Conservation (phyloP, 2,329 filamentous ascomycete genomes). For the Colletotrichum melonis region DNA sequence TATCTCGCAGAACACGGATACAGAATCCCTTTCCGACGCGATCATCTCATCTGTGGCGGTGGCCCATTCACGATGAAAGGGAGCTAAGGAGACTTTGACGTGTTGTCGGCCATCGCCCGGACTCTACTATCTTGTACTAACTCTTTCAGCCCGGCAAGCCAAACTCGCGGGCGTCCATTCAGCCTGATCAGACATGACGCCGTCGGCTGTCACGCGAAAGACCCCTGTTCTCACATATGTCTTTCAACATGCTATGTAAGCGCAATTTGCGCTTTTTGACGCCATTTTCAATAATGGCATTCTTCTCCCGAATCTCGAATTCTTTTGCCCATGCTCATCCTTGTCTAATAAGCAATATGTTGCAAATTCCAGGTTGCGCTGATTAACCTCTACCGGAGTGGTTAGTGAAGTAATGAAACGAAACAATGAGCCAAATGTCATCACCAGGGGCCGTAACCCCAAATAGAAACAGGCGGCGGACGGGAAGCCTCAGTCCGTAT, state of each 20-base stretch:
- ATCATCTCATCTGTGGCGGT: conserved; percentile 2
- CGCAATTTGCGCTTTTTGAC: conserved; percentile 20
- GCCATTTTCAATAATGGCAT: conserved; percentile 25
- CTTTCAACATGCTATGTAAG: background rate
- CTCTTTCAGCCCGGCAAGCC: conserved; percentile 8
- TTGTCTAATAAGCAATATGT: conserved; percentile 16
- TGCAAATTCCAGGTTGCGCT: background rate
- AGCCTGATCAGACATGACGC: background rate
- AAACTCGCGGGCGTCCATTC: conserved; percentile 12
- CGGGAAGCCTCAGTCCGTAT: background rate
- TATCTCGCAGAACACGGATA: background rate
- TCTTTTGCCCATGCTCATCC: background rate
- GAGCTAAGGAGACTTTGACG: background rate
- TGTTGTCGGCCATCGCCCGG: conserved; percentile 17
- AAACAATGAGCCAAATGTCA: conserved; percentile 24
- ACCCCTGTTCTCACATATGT: background rate
- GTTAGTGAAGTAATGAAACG: conserved; percentile 7
- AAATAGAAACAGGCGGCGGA: conserved; percentile 15
- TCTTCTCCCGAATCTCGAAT: conserved; percentile 1
- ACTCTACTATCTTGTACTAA: background rate
- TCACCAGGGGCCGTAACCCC: background rate
- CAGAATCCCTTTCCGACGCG: background rate
- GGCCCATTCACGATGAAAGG: background rate
- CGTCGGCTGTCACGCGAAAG: background rate
- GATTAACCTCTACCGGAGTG: background rate